Evolutionary conservation across 202 grass and related monocot species (phyloP).

Genomic region (Musa balbisiana): DNA sequence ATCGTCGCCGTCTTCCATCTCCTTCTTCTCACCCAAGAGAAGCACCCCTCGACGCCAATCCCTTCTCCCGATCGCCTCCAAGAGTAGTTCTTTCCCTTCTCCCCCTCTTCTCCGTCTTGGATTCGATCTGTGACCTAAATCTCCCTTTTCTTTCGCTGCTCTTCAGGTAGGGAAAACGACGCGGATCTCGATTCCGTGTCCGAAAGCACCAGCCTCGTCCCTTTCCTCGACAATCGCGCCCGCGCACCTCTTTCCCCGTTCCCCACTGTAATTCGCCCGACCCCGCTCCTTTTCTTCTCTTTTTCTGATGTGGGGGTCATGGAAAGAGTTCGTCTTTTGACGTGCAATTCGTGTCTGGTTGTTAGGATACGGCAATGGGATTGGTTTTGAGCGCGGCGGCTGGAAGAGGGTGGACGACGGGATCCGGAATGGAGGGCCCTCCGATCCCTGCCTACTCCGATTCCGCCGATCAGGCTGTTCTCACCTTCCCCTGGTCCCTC

Average conservation of each 20-base stretch:
- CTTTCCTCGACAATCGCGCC: slow-evolving; percentile 20
- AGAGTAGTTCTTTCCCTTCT: neutral
- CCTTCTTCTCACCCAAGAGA: slow-evolving; percentile 2
- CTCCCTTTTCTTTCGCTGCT: neutral
- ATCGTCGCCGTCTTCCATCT: neutral
- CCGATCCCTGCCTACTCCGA: slow-evolving; percentile 33
- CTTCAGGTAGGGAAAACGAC: slow-evolving; percentile 12
- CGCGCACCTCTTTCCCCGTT: slow-evolving; percentile 48
- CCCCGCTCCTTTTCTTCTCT: neutral
- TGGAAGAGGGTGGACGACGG: slow-evolving; percentile 86
- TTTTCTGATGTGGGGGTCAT: neutral
- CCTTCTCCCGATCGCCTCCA: slow-evolving; percentile 1
- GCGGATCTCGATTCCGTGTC: slow-evolving; percentile 8
- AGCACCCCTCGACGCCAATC: neutral
- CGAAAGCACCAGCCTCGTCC: slow-evolving; percentile 37
- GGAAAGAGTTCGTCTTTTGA: neutral
- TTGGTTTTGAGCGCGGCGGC: slow-evolving; percentile 67
- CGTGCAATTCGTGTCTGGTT: neutral
- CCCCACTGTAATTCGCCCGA: slow-evolving; percentile 44
- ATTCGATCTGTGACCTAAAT: neutral
- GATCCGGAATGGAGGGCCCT: slow-evolving; percentile 91
- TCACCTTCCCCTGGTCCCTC: slow-evolving; percentile 85
- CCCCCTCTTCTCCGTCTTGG: neutral
- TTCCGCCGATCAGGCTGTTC: slow-evolving; percentile 28
- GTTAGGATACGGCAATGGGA: slow-evolving; percentile 78